phyloP scores from a whole-genome alignment of 2,329 filamentous ascomycete species.

The Ceratocystis harringtonii region DNA sequence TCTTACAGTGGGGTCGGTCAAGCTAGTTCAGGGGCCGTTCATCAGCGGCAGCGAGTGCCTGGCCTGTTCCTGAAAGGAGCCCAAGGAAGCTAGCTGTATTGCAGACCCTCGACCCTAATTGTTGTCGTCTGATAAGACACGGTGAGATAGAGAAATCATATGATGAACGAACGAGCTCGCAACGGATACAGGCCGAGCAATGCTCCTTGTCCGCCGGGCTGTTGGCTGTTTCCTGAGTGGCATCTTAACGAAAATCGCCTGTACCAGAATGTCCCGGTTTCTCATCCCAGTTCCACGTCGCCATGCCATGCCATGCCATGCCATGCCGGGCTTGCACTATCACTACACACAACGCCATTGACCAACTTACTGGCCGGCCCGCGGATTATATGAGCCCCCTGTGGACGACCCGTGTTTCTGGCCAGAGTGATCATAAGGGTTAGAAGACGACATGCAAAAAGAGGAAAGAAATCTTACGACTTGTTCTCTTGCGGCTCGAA shows the following conservation, averaged over 20 bases:
- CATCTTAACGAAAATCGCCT: no score
- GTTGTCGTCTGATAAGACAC: background rate
- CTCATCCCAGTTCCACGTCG: no score
- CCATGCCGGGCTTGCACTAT: no score
- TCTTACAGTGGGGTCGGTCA: slow-evolving; percentile 2
- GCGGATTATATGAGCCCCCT: slow-evolving; percentile 9
- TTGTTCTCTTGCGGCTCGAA: slow-evolving; percentile 27
- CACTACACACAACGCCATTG: background rate
- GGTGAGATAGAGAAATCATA: background rate
- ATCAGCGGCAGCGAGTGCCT: background rate
- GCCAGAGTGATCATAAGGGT: background rate
- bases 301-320: no score
- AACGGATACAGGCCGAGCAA: no score
- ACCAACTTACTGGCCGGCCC: slow-evolving; percentile 2
- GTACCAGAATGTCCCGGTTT: no score
- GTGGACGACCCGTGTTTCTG: slow-evolving; percentile 1
- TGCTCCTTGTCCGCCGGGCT: no score
- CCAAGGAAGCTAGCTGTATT: background rate
- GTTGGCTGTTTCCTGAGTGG: no score
- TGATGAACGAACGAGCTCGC: background rate
- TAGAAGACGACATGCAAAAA: background rate
- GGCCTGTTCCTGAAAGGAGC: background rate
- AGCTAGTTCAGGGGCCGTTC: slow-evolving; percentile 10
- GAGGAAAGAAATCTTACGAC: slow-evolving; percentile 20
- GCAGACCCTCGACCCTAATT: background rate